Evolutionary conservation across 2,329 filamentous ascomycete species (phyloP), one percentile per base, ranked within the genome.

Genomic region (Aspergillus aculeatinus): DNA sequence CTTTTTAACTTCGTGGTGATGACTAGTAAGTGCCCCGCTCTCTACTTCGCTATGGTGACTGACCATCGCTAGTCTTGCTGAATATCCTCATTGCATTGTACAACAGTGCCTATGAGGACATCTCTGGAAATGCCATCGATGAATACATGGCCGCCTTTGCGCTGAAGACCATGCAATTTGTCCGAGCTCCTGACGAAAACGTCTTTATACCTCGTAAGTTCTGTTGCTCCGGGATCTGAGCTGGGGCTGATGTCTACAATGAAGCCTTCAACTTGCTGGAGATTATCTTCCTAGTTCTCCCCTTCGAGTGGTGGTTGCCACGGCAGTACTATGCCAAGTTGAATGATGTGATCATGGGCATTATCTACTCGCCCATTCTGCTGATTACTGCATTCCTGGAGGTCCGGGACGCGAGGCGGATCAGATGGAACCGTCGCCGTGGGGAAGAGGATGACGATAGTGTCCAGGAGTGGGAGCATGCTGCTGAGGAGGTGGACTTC

Each of bases 11-110:
- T 99, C 71, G 88, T 98, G 44, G 90, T 99, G 70, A 97, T 96
- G 89, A 93, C 95, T 64, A 71, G 78, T 80, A 68, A 66, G 75
- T 69, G 51, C 19, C 6, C 11, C 27, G n/a, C 39, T 44, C 7
- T 27, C 16, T 25, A n/a, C n/a, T 31, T 29, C 14, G 14, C 16
- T n/a, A 10, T 10, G 29, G 50, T 48, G 31, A 31, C 59, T 69
- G 55, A 68, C 56, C 16, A 16, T 42, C 23, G 33, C 51, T 60
- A 80, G 83, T 99, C 59, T 82, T 98, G 27, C 86, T 99, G 67
- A 99, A 99, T 75, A 92, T 99, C 68, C 86, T 99, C 60, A 98
- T 99, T 72, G 95, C 95, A 0, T 86, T 99, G 6, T 99, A 97
- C 81, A 98, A 98, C 78, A 94, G 89, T 51, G 92, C 95, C 2